A percentile compares a stretch with the other conserved stretches of the same genome.
These are phyloP conservation scores for Didymella pinodella DNA, from an alignment of 2,329 filamentous ascomycete genomes.

Conservation along the genomic window DNA sequence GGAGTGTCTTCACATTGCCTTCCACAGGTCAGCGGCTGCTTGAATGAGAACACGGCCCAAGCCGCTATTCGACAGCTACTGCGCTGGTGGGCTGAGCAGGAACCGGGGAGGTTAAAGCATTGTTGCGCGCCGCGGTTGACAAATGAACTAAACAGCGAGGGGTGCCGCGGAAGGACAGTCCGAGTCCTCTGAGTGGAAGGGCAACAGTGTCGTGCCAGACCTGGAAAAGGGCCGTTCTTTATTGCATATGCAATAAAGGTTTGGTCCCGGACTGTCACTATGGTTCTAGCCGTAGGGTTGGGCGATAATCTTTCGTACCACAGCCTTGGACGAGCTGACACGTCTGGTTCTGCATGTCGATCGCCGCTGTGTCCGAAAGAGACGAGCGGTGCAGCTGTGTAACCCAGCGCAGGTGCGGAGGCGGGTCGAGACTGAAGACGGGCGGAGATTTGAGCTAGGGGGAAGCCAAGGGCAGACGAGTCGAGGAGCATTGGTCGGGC, in stretches of 20 bases:
- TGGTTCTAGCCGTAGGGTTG: not conserved
- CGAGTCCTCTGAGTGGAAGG: constrained; percentile 8
- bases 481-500: constrained; percentile 1
- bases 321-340: constrained; percentile 6
- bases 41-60: not conserved
- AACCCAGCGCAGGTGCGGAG: constrained; percentile 6
- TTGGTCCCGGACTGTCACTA: not conserved
- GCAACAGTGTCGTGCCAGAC: constrained; percentile 6
- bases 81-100: constrained; percentile 3
- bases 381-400: constrained; percentile 11
- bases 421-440: constrained; percentile 9
- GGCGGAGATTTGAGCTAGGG: constrained; percentile 7
- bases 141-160: constrained; percentile 11
- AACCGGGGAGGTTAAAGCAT: constrained; percentile 7
- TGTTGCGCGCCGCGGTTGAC: constrained; percentile 11
- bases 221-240: constrained; percentile 4
- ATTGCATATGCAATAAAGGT: constrained; percentile 13
- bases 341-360: constrained; percentile 4
- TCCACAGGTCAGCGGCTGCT: constrained; percentile 1
- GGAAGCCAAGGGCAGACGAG: constrained; percentile 8
- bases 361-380: constrained; percentile 5
- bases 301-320: constrained; percentile 2
- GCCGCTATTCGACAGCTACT: not conserved
- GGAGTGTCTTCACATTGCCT: constrained; percentile 17
- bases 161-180: constrained; percentile 10